Evolutionary conservation across 371 early-diverging fungal species (phyloP).

Genomic region (Mucor plumbeus): DNA sequence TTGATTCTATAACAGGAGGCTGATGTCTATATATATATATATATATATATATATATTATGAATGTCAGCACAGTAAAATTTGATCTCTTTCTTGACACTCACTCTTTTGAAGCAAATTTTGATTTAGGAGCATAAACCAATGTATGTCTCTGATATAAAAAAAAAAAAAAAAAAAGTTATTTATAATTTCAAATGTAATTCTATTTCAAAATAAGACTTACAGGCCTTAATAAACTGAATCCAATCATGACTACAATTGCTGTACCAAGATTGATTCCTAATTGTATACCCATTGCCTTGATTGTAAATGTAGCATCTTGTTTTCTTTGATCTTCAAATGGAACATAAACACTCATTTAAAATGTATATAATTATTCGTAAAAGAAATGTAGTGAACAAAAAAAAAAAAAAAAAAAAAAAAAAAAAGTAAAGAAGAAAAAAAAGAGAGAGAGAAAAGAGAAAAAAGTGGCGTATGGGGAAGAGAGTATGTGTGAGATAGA

Average conservation of each 20-base stretch:
- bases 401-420: slow-evolving; percentile 2
- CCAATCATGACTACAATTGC: slow-evolving; percentile 52
- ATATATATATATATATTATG: no score
- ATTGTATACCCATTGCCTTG: slow-evolving; percentile 53
- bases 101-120: slow-evolving; percentile 42
- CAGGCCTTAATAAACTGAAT: slow-evolving; percentile 53
- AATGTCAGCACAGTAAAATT: no score
- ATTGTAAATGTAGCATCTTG: slow-evolving; percentile 49
- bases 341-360: slow-evolving; percentile 30
- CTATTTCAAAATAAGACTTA: slow-evolving; percentile 4
- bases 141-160: slow-evolving; percentile 25
- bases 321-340: slow-evolving; percentile 38
- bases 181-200: no score
- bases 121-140: slow-evolving; percentile 56
- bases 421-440: no score
- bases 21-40: slow-evolving; percentile 66
- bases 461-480: background rate
- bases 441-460: slow-evolving; percentile 9
- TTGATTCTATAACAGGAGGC: slow-evolving; percentile 64
- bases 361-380: background rate
- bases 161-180: no score
- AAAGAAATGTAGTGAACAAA: background rate
- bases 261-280: slow-evolving; percentile 54
- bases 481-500: no score
- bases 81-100: slow-evolving; percentile 22